Evolutionary conservation across 2,329 filamentous ascomycete species (phyloP), one percentile per base, ranked within the genome.

Genomic region (Aspergillus sp.): DNA sequence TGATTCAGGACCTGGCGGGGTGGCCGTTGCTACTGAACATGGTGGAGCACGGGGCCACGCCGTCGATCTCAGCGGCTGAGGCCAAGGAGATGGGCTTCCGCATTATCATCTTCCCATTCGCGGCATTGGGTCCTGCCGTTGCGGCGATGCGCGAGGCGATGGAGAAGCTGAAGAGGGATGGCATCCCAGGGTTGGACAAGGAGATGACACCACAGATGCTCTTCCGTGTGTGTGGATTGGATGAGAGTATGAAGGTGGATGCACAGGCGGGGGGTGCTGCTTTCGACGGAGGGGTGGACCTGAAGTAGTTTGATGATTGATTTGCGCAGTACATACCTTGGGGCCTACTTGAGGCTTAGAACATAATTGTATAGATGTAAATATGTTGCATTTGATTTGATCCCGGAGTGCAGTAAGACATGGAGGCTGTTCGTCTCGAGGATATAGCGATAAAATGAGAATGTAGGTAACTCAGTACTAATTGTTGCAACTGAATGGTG

Each of bases 1-100:
- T 70, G 7, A 71, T 77, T 7, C 55, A 68, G 43, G 76, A 78
- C 47, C 69, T 80, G 57, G 72, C 70, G 13, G 70, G 70, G 13
- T 77, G 74, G 70, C 77, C 78, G 10, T 64, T 79, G 64, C 55
- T 81, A 49, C 62, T 80, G 59, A 81, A 81, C 62, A 79, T 79
- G 70, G 79, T 81, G 12, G 77, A 79, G 63, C 74, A 78, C 58
- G 79, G 78, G 9, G 69, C 74, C 6, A 79, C 75, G 32, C 78
- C 79, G n/a, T 69, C 70, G 15, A 71, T 77, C 21, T 71, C 76
- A 15, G 72, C 73, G 8, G 64, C 69, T 15, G 77, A 80, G 59
- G 77, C 77, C 5, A 61, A 67, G 38, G 69, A 77, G 63, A 65
- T 80, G 51, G 78, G 78, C 0, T 80, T 80, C 60, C 69, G 71